Conservation (phyloP, 768 basidiomycete genomes). For the Cubamyces sp. region DNA sequence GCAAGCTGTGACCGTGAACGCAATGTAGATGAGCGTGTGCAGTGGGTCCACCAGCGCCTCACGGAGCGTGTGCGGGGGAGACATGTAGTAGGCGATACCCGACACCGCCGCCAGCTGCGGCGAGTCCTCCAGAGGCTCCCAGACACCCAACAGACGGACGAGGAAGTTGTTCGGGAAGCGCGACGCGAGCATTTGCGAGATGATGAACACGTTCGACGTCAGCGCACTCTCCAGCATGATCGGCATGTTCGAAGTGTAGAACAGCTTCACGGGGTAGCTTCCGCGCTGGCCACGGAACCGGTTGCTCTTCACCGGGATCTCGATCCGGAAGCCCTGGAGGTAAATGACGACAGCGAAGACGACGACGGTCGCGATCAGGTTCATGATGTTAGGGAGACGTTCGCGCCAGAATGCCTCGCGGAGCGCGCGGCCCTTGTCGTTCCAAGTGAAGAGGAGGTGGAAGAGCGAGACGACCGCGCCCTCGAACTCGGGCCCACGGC, state of each 20-base stretch:
- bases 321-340: constrained; percentile 97
- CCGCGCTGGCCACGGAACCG: constrained; percentile 96
- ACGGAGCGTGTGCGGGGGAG: constrained; percentile 91
- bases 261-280: constrained; percentile 95
- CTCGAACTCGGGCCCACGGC: constrained; percentile 97
- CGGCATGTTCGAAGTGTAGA: constrained; percentile 99
- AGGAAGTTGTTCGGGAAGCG: constrained; percentile 93
- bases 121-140: constrained; percentile 98
- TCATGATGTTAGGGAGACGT: constrained; percentile 96
- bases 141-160: constrained; percentile 90
- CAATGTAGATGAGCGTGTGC: constrained; percentile 88
- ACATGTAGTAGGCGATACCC: constrained; percentile 98
- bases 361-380: constrained; percentile 87
- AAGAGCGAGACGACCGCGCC: constrained; percentile 95
- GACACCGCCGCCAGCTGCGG: constrained; percentile 89
- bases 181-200: constrained; percentile 92
- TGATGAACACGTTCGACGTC: constrained; percentile 92
- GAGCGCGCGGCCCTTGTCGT: constrained; percentile 95
- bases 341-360: constrained; percentile 98
- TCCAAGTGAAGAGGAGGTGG: constrained; percentile 98
- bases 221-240: constrained; percentile 98
- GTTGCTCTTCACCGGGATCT: constrained; percentile 98
- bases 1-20: constrained; percentile 92
- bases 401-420: constrained; percentile 99
- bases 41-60: constrained; percentile 91